These are phyloP conservation scores for Heliophila coronopifolia DNA, from an alignment of 441 rosid genomes.

Conservation along the genomic window DNA sequence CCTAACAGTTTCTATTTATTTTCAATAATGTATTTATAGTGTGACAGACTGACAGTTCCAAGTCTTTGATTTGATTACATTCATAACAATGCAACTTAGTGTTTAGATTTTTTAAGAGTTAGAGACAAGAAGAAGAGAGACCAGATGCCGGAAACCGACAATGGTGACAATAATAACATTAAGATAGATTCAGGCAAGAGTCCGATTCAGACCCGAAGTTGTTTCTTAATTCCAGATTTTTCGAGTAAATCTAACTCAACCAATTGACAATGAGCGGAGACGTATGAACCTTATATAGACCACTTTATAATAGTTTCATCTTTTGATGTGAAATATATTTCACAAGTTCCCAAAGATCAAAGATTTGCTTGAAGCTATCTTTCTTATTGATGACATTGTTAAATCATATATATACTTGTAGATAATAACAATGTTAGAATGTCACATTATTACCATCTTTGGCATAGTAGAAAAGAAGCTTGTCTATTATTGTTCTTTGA, in stretches of 20 bases:
- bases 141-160: neutral
- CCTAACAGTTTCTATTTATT: too few relatives aligned
- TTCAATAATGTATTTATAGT: too few relatives aligned
- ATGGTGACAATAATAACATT: neutral
- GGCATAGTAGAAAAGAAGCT: neutral
- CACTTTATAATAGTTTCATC: too few relatives aligned
- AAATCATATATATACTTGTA: neutral
- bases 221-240: neutral
- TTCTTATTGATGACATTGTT: slow-evolving; percentile 8
- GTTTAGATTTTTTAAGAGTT: too few relatives aligned
- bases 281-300: too few relatives aligned
- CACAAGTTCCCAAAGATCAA: neutral
- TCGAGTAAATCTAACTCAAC: neutral
- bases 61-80: too few relatives aligned
- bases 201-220: neutral
- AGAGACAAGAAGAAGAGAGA: slow-evolving; percentile 32
- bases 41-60: too few relatives aligned
- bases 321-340: too few relatives aligned
- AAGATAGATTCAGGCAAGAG: neutral
- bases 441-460: slow-evolving; percentile 5
- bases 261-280: too few relatives aligned
- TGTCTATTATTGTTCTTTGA: slow-evolving; percentile 44
- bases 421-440: slow-evolving; percentile 8
- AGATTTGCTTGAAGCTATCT: neutral
- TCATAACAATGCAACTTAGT: too few relatives aligned